Conservation (phyloP, 164 flowering plant species). For the Aristolochia fimbriata region DNA sequence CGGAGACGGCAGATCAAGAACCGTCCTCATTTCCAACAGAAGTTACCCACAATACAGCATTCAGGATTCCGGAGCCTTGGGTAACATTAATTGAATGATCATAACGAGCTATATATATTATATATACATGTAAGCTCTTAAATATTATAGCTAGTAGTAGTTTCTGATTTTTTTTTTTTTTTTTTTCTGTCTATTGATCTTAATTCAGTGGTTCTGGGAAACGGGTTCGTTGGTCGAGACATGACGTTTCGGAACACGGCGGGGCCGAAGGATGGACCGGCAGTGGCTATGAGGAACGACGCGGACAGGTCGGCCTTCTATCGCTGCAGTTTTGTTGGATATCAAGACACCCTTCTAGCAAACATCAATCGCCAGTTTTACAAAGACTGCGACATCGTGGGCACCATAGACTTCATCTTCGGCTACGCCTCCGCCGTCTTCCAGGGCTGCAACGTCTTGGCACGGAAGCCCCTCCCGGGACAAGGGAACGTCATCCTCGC, state of each 20-base stretch:
- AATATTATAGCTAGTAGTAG: too few relatives aligned
- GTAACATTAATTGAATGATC: neutral
- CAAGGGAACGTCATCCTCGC: conserved; percentile 30
- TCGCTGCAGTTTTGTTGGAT: conserved; percentile 8
- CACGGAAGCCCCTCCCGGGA: conserved; percentile 18
- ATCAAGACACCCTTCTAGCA: conserved; percentile 1
- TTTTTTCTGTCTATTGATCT: too few relatives aligned
- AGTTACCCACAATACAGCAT: neutral
- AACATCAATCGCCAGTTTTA: conserved; percentile 14
- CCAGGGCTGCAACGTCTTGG: conserved; percentile 27
- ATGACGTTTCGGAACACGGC: conserved; percentile 2
- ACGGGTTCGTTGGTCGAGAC: neutral
- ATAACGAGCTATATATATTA: too few relatives aligned
- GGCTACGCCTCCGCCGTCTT: conserved; percentile 28
- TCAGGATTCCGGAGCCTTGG: neutral
- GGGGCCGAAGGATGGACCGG: neutral
- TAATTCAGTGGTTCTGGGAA: neutral
- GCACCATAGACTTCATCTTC: conserved; percentile 25
- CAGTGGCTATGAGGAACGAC: neutral
- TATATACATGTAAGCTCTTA: too few relatives aligned
- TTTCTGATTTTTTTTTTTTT: too few relatives aligned
- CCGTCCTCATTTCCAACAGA: conserved; percentile 11
- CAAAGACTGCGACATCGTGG: conserved; percentile 13
- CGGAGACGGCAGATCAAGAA: conserved; percentile 17
- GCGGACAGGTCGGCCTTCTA: neutral